Conservation (phyloP, 176 grass and related monocot species). For the Saccharum officinarum region DNA sequence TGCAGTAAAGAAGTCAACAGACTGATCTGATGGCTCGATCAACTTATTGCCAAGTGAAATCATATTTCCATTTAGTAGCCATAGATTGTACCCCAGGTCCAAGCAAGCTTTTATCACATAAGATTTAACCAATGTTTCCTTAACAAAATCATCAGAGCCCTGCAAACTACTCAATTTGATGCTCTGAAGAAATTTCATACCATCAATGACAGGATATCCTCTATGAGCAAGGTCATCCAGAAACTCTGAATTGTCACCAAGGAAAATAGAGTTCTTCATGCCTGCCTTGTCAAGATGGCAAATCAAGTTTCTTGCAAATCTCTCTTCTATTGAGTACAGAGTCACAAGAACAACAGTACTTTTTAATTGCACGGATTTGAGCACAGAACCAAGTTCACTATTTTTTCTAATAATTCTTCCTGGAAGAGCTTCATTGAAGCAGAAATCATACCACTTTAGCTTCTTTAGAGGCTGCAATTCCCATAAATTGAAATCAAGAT, state of each 20-base stretch:
- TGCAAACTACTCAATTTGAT: slow-evolving; percentile 31
- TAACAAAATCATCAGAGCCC: slow-evolving; percentile 40
- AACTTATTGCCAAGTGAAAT: slow-evolving; percentile 54
- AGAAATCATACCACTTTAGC: slow-evolving; percentile 87
- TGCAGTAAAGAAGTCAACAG: slow-evolving; percentile 57
- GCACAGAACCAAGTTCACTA: slow-evolving; percentile 63
- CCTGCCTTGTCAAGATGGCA: slow-evolving; percentile 81
- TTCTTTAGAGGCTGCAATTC: slow-evolving; percentile 55
- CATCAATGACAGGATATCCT: slow-evolving; percentile 84
- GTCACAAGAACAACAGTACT: slow-evolving; percentile 65
- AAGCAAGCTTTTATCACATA: slow-evolving; percentile 64
- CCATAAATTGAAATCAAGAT: slow-evolving; percentile 70
- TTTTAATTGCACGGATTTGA: slow-evolving; percentile 56
- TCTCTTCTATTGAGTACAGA: slow-evolving; percentile 54
- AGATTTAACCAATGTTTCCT: slow-evolving; percentile 63
- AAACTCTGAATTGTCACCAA: slow-evolving; percentile 65
- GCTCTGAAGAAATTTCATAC: slow-evolving; percentile 43
- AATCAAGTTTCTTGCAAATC: slow-evolving; percentile 73
- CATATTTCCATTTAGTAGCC: slow-evolving; percentile 85
- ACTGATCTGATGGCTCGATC: slow-evolving; percentile 57
- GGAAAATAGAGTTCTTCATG: slow-evolving; percentile 65
- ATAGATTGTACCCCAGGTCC: slow-evolving; percentile 75
- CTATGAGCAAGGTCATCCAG: slow-evolving; percentile 74
- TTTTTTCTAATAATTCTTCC: slow-evolving; percentile 61
- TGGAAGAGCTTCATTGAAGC: slow-evolving; percentile 64